Evolutionary conservation across 2,329 filamentous ascomycete species (phyloP), one percentile per base, ranked within the genome.

Genomic region (Nectriaceae sp.): DNA sequence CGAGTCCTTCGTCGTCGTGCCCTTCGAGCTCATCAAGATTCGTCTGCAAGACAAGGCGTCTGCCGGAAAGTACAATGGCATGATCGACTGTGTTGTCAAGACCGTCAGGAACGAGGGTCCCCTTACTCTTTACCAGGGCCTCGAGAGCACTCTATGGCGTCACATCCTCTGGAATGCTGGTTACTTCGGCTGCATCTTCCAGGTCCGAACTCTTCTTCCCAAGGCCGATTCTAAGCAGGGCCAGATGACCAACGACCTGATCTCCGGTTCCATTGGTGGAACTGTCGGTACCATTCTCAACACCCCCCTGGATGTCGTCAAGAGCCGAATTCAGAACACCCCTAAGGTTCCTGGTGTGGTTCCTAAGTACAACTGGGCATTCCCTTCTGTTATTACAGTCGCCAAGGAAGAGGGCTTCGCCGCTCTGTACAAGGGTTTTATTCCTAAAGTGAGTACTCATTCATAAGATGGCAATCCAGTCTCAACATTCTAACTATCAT

Each of bases 301-400:
- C 79, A 97, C 93, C 3, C 91, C 92, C 49, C 86, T 96, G 84
- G 92, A 97, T 65, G 93, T 97, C 18, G 92, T 97, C 75, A 99
- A 99, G 83, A 95, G 89, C 58, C 87, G 94, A 55, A 99, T 99
- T 60, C 94, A 99, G 74, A 99, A 99, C 75, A 90, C 84, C 47
- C 80, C 89, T 58, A 93, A 89, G 78, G 76, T 96, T 33, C 70
- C 88, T n/a, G 94, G 94, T 4, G 78, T 82, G 45, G 74, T 84
- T 19, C 89, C 89, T 66, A 99, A 99, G 81, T 99, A 99, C 78
- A 97, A 97, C 82, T 99, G 94, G 94, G 94, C 94, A 24, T 96
- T 87, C 83, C 89, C 90, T 40, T 85, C 90, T 19, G 78, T 97
- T 42, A 86, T 82, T 47, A 94, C 89, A 6, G 90, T 99, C 52